phyloP scores from a whole-genome alignment of 352 stramenopile genomes.

The Phytopythium chamaehyphon region DNA sequence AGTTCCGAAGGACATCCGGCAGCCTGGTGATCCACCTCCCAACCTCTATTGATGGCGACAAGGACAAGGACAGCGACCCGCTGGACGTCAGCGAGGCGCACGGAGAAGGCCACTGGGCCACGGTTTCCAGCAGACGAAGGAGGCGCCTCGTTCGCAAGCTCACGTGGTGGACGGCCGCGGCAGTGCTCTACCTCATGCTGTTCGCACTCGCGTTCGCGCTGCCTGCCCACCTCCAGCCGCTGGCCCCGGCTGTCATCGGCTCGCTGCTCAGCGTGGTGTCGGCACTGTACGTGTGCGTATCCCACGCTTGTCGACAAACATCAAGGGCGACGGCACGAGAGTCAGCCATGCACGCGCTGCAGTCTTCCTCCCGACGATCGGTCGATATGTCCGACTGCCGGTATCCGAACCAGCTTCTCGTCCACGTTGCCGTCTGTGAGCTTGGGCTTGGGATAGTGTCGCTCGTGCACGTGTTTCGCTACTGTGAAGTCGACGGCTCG shows the following conservation, averaged over 20 bases:
- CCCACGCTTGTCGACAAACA: constrained; percentile 24
- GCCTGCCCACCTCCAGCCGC: constrained; percentile 23
- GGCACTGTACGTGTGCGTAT: constrained; percentile 44
- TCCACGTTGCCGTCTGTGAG: constrained; percentile 60
- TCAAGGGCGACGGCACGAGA: constrained; percentile 24
- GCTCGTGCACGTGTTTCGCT: constrained; percentile 37
- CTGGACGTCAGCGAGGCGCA: background rate
- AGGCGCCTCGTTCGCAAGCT: background rate
- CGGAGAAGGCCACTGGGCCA: background rate
- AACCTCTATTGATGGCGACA: background rate
- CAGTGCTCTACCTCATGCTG: constrained; percentile 27
- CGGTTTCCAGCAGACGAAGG: background rate
- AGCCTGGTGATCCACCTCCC: constrained; percentile 1
- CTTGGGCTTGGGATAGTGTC: constrained; percentile 44
- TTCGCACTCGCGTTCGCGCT: constrained; percentile 46
- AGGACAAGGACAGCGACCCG: constrained; percentile 2
- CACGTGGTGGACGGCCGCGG: constrained; percentile 26
- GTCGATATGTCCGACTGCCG: background rate
- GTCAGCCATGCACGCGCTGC: background rate
- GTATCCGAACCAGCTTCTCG: constrained; percentile 58
- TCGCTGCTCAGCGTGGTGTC: constrained; percentile 47
- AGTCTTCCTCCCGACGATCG: background rate
- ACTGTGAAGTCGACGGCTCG: constrained; percentile 29
- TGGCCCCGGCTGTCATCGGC: constrained; percentile 46
- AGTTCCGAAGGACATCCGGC: constrained; percentile 1